A percentile compares a stretch with the other conserved stretches of the same genome.
These are phyloP conservation scores for Nothopassalora personata DNA, from an alignment of 2,329 filamentous ascomycete species.

Conservation along the genomic window DNA sequence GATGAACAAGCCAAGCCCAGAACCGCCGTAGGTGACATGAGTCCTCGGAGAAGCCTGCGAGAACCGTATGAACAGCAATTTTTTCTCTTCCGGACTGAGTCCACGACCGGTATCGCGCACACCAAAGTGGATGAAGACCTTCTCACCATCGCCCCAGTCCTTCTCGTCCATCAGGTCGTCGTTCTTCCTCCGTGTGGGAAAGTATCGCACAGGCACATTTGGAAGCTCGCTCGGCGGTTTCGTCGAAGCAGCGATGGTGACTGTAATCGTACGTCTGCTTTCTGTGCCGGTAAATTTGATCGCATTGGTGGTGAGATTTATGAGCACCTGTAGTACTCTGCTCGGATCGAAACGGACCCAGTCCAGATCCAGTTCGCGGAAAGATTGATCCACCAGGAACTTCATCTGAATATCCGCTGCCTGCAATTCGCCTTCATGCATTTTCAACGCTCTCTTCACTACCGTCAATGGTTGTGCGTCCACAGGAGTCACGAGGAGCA, in stretches of 20 bases:
- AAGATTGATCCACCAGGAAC: slow-evolving; percentile 59
- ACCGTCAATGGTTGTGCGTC: slow-evolving; percentile 63
- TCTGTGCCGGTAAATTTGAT: slow-evolving; percentile 73
- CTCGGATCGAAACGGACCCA: slow-evolving; percentile 71
- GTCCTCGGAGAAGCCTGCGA: slow-evolving; percentile 71
- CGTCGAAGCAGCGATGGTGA: slow-evolving; percentile 60
- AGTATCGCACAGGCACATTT: slow-evolving; percentile 53
- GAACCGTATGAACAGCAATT: slow-evolving; percentile 71
- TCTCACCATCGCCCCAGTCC: slow-evolving; percentile 66
- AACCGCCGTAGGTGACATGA: slow-evolving; percentile 73
- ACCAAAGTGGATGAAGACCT: slow-evolving; percentile 63
- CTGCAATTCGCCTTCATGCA: slow-evolving; percentile 71
- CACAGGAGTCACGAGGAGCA: slow-evolving; percentile 66
- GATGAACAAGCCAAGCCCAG: slow-evolving; percentile 73
- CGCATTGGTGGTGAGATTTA: slow-evolving; percentile 60
- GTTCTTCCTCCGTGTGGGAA: slow-evolving; percentile 52
- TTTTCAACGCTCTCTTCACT: slow-evolving; percentile 63
- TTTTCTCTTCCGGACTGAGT: slow-evolving; percentile 64
- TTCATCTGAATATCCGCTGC: slow-evolving; percentile 63
- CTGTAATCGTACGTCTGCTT: slow-evolving; percentile 57
- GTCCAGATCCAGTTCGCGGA: slow-evolving; percentile 52
- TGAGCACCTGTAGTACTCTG: slow-evolving; percentile 69
- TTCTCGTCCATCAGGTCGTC: slow-evolving; percentile 45
- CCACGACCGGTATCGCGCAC: slow-evolving; percentile 69
- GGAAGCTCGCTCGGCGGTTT: slow-evolving; percentile 45